Evolutionary conservation across 257 asterid species (phyloP), one percentile per base, ranked within the genome.

Genomic region (Scutellaria galericulata): DNA sequence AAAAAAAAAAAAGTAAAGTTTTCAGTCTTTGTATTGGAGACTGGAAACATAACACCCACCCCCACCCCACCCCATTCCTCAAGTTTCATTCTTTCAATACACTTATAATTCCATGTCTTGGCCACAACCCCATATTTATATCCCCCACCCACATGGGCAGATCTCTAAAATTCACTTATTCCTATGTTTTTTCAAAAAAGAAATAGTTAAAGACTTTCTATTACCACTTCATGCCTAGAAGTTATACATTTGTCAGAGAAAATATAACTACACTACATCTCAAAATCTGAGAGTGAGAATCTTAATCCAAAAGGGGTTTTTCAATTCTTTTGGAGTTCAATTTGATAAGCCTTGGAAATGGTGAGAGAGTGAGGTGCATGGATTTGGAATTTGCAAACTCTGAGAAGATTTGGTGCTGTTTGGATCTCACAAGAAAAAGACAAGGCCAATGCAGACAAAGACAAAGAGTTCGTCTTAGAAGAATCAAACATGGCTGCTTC

Each of bases 21-120:
- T 83, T 57, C 77, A 83, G 89, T 85, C 90, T 75, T 83, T 89
- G 97, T 87, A 86, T 86, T 72, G 95, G 86, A 89, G 90, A 87
- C 86, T 83, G 95, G 90, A 80, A 87, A 83, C 95, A 91, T 72
- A 15, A 24, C 48, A 42, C 31, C 60, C 66, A 40, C 4, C 27
- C 42, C 69, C 18, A 14, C 67, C 55, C 53, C 67, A 14, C 68
- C 51, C 75, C 44, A 45, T 66, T 64, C 70, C 71, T 74, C 72
- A 83, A 42, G 79, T 80, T 78, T 68, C 51, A 66, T 73, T 66
- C 66, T 70, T 57, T 35, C 46, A 39, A 48, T 22, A 59, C 53
- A 58, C 20, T 44, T 57, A 72, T 75, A 42, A 73, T 83, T 83
- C 77, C 86, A 83, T 79, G 84, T 85, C 91, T 83, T 79, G 83